These are phyloP conservation scores for Funneliformis geosporum DNA, from an alignment of 192 early-diverging fungal genomes.

Conservation along the genomic window DNA sequence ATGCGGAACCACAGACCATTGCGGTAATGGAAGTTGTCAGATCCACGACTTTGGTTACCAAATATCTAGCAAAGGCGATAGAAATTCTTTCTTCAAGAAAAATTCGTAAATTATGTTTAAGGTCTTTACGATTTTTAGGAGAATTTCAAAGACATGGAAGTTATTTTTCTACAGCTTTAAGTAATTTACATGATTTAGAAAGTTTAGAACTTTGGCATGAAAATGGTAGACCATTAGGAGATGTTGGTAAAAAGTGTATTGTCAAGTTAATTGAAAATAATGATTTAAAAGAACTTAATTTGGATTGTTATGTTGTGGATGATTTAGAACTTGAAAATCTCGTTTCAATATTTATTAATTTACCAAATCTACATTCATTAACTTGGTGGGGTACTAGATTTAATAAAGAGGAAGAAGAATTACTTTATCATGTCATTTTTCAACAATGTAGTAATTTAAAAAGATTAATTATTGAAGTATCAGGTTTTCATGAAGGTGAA, in stretches of 20 bases:
- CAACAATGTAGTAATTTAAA: slow-evolving; percentile 9
- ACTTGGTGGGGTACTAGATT: slow-evolving; percentile 20
- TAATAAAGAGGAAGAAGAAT: slow-evolving; percentile 14
- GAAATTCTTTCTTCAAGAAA: not conserved
- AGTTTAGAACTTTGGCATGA: slow-evolving; percentile 23
- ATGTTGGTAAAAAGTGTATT: slow-evolving; percentile 15
- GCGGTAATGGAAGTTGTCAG: slow-evolving; percentile 1
- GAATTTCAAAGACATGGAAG: slow-evolving; percentile 17
- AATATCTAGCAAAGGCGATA: not conserved
- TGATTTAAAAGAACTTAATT: slow-evolving; percentile 15
- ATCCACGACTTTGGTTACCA: slow-evolving; percentile 12
- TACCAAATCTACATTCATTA: slow-evolving; percentile 1
- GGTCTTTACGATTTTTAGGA: slow-evolving; percentile 3
- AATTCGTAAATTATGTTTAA: slow-evolving; percentile 10
- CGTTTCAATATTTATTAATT: slow-evolving; percentile 5
- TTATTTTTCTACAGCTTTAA: not conserved
- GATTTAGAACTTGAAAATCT: slow-evolving; percentile 22
- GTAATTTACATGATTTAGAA: not conserved
- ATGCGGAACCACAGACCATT: slow-evolving; percentile 7
- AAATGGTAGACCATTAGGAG: slow-evolving; percentile 27
- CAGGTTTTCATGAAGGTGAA: slow-evolving; percentile 21
- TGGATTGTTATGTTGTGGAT: slow-evolving; percentile 14
- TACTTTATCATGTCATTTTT: slow-evolving; percentile 12
- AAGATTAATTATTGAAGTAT: slow-evolving; percentile 11
- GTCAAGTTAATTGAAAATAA: not conserved